Percentiles rank a stretch among this genome's conserved stretches.
Evolutionary conservation across 768 basidiomycete genomes (phyloP).

Genomic region (Pholiota conissans): DNA sequence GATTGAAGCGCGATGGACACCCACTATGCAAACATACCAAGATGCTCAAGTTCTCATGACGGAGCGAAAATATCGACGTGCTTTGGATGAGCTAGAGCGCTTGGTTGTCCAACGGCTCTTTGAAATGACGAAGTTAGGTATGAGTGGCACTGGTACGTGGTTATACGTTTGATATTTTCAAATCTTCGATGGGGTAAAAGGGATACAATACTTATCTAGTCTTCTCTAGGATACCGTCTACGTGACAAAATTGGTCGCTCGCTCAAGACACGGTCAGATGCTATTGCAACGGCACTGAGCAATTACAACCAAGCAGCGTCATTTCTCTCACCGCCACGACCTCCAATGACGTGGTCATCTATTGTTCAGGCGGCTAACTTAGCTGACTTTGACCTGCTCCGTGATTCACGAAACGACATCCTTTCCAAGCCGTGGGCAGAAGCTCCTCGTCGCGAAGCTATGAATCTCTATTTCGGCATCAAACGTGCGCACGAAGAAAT

Average conservation of each 20-base stretch:
- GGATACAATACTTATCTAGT: no score
- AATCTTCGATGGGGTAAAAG: no score
- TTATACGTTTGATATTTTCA: background rate
- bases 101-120: slow-evolving; percentile 21
- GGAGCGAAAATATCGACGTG: slow-evolving; percentile 2
- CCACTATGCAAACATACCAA: background rate
- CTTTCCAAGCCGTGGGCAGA: slow-evolving; percentile 14
- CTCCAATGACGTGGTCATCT: slow-evolving; percentile 16
- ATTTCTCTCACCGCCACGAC: slow-evolving; percentile 18
- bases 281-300: slow-evolving; percentile 21
- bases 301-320: slow-evolving; percentile 22
- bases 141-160: slow-evolving; percentile 22
- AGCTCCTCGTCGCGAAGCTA: slow-evolving; percentile 13
- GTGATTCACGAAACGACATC: slow-evolving; percentile 20
- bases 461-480: slow-evolving; percentile 19
- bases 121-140: slow-evolving; percentile 24
- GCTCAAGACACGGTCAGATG: slow-evolving; percentile 16
- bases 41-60: background rate
- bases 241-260: slow-evolving; percentile 19
- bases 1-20: background rate
- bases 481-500: slow-evolving; percentile 17
- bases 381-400: slow-evolving; percentile 23
- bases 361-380: slow-evolving; percentile 19
- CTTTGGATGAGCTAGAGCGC: slow-evolving; percentile 18
- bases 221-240: slow-evolving; percentile 23